These are phyloP conservation scores for Lecanosticta acicola DNA, from an alignment of 2,329 filamentous ascomycete species.

Conservation along the genomic window DNA sequence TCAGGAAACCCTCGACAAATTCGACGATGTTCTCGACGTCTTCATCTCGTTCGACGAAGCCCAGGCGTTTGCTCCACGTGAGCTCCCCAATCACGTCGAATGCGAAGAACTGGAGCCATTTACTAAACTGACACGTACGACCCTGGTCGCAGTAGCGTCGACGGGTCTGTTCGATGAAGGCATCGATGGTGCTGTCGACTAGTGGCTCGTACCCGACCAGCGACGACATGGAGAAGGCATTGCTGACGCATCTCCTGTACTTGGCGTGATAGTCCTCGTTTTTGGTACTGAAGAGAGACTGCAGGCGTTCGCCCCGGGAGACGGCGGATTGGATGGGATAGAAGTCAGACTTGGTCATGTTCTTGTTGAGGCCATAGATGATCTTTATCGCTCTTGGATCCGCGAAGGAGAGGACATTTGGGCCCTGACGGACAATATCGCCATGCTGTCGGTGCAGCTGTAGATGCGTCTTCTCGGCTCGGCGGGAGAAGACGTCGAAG, in stretches of 20 bases:
- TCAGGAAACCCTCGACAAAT: slow-evolving; percentile 59
- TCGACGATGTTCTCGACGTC: slow-evolving; percentile 70
- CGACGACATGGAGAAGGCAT: slow-evolving; percentile 70
- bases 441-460: slow-evolving; percentile 65
- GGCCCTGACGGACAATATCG: slow-evolving; percentile 67
- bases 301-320: slow-evolving; percentile 60
- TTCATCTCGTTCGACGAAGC: slow-evolving; percentile 67
- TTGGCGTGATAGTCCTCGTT: slow-evolving; percentile 70
- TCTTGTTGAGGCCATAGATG: slow-evolving; percentile 80
- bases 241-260: slow-evolving; percentile 69
- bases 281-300: slow-evolving; percentile 70
- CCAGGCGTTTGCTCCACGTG: slow-evolving; percentile 69
- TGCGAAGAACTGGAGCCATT: slow-evolving; percentile 74
- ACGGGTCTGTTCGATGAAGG: slow-evolving; percentile 57
- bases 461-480: slow-evolving; percentile 63
- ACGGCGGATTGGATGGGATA: slow-evolving; percentile 74
- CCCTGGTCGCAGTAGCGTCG: slow-evolving; percentile 39
- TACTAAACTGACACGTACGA: slow-evolving; percentile 56
- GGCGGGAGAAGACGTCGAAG: slow-evolving; percentile 58
- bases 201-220: slow-evolving; percentile 75
- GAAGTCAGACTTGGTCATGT: slow-evolving; percentile 75
- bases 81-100: slow-evolving; percentile 77
- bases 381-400: slow-evolving; percentile 66
- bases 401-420: slow-evolving; percentile 67
- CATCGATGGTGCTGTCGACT: slow-evolving; percentile 66